Evolutionary conservation across 441 rosid species (phyloP).

Genomic region (Aleurites moluccanus): DNA sequence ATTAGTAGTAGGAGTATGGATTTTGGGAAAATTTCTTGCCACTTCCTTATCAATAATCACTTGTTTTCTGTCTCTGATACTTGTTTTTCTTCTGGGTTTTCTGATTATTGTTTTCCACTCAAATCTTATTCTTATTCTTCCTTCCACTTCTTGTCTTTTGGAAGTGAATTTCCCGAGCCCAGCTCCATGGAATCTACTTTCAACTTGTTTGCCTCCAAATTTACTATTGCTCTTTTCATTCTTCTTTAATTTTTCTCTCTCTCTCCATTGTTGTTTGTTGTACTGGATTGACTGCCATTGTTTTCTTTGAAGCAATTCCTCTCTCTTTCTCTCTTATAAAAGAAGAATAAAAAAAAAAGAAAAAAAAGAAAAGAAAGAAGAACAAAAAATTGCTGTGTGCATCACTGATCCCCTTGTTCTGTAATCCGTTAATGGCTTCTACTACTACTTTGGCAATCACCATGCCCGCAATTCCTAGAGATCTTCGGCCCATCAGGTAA

Average conservation of each 20-base stretch:
- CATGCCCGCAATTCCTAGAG: constrained; percentile 27
- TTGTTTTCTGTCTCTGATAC: constrained; percentile 16
- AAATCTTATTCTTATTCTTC: constrained; percentile 9
- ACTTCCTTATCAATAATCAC: constrained; percentile 10
- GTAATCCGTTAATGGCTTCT: constrained; percentile 12
- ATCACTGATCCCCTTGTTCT: constrained; percentile 10
- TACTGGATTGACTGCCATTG: constrained; percentile 1
- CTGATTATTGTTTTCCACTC: constrained; percentile 2
- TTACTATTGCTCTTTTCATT: constrained; percentile 2
- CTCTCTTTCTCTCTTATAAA: neutral
- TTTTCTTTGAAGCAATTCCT: constrained; percentile 24
- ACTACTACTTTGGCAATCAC: neutral
- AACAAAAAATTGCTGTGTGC: constrained; percentile 17
- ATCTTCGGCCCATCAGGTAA: constrained; percentile 44
- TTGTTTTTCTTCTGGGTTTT: constrained; percentile 12
- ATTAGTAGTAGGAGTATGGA: constrained; percentile 40
- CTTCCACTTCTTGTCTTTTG: constrained; percentile 22
- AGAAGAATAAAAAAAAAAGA: neutral
- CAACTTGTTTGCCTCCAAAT: constrained; percentile 13
- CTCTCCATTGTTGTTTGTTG: neutral
- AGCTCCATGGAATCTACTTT: constrained; percentile 21
- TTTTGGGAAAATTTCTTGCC: constrained; percentile 42
- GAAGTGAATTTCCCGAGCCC: constrained; percentile 46
- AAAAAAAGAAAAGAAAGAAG: too few relatives aligned
- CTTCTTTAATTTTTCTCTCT: constrained; percentile 8